These are phyloP conservation scores for Sarocladium oryzae DNA, from an alignment of 2,329 filamentous ascomycete genomes.

Conservation along the genomic window DNA sequence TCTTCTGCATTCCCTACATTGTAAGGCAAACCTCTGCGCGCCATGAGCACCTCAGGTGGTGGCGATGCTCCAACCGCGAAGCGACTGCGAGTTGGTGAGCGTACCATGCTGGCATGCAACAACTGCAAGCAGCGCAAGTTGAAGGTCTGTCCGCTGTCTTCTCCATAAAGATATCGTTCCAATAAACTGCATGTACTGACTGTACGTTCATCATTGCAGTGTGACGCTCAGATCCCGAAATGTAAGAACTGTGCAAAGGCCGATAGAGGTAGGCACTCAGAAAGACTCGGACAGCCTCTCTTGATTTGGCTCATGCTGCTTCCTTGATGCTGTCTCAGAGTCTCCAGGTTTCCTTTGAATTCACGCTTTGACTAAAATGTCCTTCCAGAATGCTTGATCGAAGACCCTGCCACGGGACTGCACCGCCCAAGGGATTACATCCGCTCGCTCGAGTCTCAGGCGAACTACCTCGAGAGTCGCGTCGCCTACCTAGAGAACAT, in stretches of 20 bases:
- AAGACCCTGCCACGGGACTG: constrained; percentile 25
- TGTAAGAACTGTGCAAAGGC: constrained; percentile 8
- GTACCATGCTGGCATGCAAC: constrained; percentile 7
- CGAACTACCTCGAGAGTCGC: constrained; percentile 6
- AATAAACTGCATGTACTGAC: neutral
- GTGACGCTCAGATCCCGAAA: constrained; percentile 7
- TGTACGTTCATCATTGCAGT: neutral
- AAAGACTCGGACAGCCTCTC: too few species aligned
- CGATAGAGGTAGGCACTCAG: neutral
- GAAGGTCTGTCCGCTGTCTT: neutral
- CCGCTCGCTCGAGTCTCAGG: constrained; percentile 16
- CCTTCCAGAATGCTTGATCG: constrained; percentile 24
- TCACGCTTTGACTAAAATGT: neutral
- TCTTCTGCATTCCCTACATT: too few species aligned
- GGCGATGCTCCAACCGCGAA: neutral
- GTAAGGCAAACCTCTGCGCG: too few species aligned
- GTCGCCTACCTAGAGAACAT: constrained; percentile 23
- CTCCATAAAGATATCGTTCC: neutral
- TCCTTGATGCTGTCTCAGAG: neutral
- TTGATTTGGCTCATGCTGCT: too few species aligned
- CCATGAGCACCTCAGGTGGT: too few species aligned
- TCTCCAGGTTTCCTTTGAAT: neutral
- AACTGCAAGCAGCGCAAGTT: constrained; percentile 10
- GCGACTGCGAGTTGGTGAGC: neutral
- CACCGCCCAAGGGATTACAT: constrained; percentile 23